Base-by-base conservation (phyloP, 129 eudicot genomes). In the Pseudognaphalium luteoalbum region DNA sequence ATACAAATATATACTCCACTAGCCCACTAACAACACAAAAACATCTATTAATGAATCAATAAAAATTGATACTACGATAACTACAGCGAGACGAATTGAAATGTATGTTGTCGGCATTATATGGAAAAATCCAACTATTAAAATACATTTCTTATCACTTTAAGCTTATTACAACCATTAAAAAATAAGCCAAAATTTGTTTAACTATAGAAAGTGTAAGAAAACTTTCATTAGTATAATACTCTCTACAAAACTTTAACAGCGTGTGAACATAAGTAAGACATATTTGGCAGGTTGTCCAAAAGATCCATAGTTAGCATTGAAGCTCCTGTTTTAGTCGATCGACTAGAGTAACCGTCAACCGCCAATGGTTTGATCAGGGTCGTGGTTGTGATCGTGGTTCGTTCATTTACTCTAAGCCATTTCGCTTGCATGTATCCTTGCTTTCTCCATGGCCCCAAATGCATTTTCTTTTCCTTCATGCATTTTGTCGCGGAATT, bases 361-460 rank as follows among this genome's bases (percentile, higher is more conserved):
- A 78, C 66, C 20, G 72, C 58, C 70, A 81, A 47, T 0, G 76
- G 75, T 7, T 59, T 66, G 0, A 68, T 42, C 21, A 67, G 0
- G 4, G 21, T 4, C 11, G 12, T 19, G 8, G 78, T 12, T 16
- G 86, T 58, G 4, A 74, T 11, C 0, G 88, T 63, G 20, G 58
- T 35, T 52, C 93, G 77, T 56, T 88, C 90, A 2, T 68, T 66
- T 16, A 88, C 82, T 37, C 76, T 80, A 61, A 93, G 77, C 98
- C 98, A 93, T 77, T 93, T 93, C 0, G 98, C 92, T 85, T 90
- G 90, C 98, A 92, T 88, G 86, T 92, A 92, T 11, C 81, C 75
- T 4, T 77, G 87, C 76, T 90, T 93, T 67, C 98, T 86, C 98
- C 98, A 93, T 0, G 98, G 98, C 1, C 84, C 96, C 89, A 93